Evolutionary conservation across 495 filamentous ascomycete genomes (phyloP), one percentile per base, ranked within the genome.

Genomic region (Penicillium mononematosum): DNA sequence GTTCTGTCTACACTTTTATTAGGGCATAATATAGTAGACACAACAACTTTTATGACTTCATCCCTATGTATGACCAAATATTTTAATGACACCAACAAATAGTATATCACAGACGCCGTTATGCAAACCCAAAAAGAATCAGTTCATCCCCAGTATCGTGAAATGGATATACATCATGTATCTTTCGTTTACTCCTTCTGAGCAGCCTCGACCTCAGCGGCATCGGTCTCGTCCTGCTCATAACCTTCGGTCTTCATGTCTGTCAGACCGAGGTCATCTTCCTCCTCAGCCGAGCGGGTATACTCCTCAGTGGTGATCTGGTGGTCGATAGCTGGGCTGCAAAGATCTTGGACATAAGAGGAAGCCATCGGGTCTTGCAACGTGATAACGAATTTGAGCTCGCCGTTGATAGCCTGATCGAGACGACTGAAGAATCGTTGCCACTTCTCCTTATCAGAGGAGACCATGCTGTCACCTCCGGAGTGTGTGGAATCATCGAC

Each of bases 241-340:
- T 97, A 97, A 0, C 84, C 85, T 67, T 96, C 91, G 0, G 86
- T 87, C 79, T 92, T 95, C 85, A 98, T 98, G 65, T 98, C 93
- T 41, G 71, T 83, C 60, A 98, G 74, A 0, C 94, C 94, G 20
- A 98, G 76, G 34, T 96, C 88, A 61, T 98, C 95, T 69, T 94
- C 87, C 69, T 98, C 95, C 70, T 96, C 87, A 0, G 85, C 84
- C 1, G 92, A 95, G 58, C 94, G 81, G 45, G 87, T 84, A 67
- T 98, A 97, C 36, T 96, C 92, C 70, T 91, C 91, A 4, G 82
- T 80, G 19, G 76, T 83, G 63, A 98, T 83, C 77, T 96, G 87
- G 11, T 84, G 83, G 64, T 98, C 94, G 14, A 82, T 80, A 53
- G 87, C 84, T 34, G 84, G 81, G 19, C 85, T 78, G 50, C 83